These are phyloP conservation scores for Jatropha multifida DNA, from an alignment of 441 rosid species.

Conservation along the genomic window DNA sequence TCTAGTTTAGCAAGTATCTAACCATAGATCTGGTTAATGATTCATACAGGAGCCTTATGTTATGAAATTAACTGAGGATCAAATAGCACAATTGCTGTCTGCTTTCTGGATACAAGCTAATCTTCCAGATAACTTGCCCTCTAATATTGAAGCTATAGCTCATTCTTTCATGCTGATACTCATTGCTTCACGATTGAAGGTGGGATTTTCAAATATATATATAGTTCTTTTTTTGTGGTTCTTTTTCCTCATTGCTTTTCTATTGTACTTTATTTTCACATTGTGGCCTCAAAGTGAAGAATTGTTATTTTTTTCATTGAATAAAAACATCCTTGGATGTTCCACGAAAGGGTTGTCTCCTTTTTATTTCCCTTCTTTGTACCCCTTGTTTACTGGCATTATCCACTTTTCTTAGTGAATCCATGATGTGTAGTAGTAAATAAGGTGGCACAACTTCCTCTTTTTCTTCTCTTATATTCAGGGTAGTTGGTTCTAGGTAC, in stretches of 20 bases:
- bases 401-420: not conserved
- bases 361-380: not conserved
- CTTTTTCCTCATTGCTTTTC: not conserved
- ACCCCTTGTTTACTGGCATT: not conserved
- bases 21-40: conserved; percentile 13
- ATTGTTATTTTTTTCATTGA: not conserved
- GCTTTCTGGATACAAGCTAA: conserved; percentile 89
- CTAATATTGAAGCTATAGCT: conserved; percentile 89
- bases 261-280: not conserved
- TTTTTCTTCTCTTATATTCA: not conserved
- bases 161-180: conserved; percentile 71
- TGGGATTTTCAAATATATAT: conserved; percentile 17
- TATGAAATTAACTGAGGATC: conserved; percentile 87
- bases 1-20: conserved; percentile 12
- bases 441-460: not conserved
- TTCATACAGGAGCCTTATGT: conserved; percentile 64
- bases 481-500: not conserved
- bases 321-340: not conserved
- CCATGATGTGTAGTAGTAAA: not conserved
- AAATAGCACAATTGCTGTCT: conserved; percentile 79
- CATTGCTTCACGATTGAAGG: conserved; percentile 79
- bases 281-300: not conserved
- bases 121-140: conserved; percentile 77
- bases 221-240: not conserved
- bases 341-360: not conserved